phyloP scores from a whole-genome alignment of 495 filamentous ascomycete species.

The Neurospora sp. region DNA sequence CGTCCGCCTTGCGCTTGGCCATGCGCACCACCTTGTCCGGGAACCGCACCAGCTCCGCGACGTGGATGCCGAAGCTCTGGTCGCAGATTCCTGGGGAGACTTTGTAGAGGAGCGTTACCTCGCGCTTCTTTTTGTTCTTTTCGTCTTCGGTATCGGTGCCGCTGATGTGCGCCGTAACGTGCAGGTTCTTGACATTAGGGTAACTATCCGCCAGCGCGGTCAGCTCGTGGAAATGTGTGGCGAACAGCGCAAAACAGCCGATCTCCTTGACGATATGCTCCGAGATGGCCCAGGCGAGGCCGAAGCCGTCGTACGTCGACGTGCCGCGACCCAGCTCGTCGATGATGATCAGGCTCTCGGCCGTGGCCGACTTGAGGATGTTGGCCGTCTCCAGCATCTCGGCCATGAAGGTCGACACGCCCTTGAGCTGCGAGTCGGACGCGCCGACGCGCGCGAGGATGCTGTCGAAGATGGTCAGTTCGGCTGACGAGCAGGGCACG shows the following conservation, averaged over 20 bases:
- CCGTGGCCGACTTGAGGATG: slow-evolving; percentile 93
- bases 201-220: slow-evolving; percentile 81
- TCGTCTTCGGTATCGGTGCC: slow-evolving; percentile 31
- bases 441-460: slow-evolving; percentile 95
- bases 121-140: slow-evolving; percentile 31
- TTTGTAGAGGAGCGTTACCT: slow-evolving; percentile 94
- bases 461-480: slow-evolving; percentile 93
- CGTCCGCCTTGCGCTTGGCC: slow-evolving; percentile 96
- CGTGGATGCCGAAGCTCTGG: slow-evolving; percentile 96
- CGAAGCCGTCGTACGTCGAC: slow-evolving; percentile 97
- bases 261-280: slow-evolving; percentile 97
- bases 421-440: slow-evolving; percentile 92
- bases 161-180: slow-evolving; percentile 91
- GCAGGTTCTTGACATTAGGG: slow-evolving; percentile 81
- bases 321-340: slow-evolving; percentile 98
- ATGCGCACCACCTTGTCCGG: slow-evolving; percentile 95
- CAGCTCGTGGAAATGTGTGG: slow-evolving; percentile 97
- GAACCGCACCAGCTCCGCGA: slow-evolving; percentile 96
- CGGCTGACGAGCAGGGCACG: slow-evolving; percentile 82
- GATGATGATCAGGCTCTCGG: slow-evolving; percentile 92
- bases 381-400: slow-evolving; percentile 99
- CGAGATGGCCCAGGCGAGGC: slow-evolving; percentile 95
- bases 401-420: slow-evolving; percentile 98
- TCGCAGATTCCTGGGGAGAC: slow-evolving; percentile 93
- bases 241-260: slow-evolving; percentile 84